Percentiles rank a stretch among this genome's conserved stretches.
Evolutionary conservation across 208 protist species (phyloP).

Genomic region (Acanthamoeba culbertsoni): DNA sequence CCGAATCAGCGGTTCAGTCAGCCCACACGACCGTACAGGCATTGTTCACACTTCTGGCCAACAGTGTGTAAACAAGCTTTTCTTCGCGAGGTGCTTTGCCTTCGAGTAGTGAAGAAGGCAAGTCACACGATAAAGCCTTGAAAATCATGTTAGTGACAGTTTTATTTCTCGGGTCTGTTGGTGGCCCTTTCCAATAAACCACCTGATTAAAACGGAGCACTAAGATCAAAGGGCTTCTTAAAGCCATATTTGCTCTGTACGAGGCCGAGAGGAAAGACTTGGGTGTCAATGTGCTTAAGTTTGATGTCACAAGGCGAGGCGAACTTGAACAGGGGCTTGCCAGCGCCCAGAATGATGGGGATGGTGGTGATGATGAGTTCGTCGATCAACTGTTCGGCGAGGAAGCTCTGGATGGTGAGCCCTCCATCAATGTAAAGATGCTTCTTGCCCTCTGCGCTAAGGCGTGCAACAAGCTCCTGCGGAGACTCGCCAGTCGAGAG

Average conservation of each 20-base stretch:
- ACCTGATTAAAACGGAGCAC: too few relatives aligned
- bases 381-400: background rate
- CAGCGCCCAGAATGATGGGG: background rate
- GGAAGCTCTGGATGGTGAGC: background rate
- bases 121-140: too few relatives aligned
- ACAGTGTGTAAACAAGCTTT: too few relatives aligned
- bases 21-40: too few relatives aligned
- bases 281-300: background rate
- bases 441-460: background rate
- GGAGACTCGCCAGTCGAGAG: background rate
- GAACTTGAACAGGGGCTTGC: background rate
- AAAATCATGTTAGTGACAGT: too few relatives aligned
- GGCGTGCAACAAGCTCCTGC: background rate
- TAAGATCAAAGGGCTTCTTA: too few relatives aligned
- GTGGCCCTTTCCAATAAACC: too few relatives aligned
- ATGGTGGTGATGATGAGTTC: background rate
- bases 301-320: background rate
- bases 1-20: too few relatives aligned
- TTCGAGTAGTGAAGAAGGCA: too few relatives aligned
- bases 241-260: background rate
- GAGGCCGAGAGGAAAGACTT: background rate
- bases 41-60: too few relatives aligned
- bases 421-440: constrained; percentile 19
- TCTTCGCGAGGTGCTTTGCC: too few relatives aligned
- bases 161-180: too few relatives aligned